These are phyloP conservation scores for Chloranthus sessilifolius DNA, from an alignment of 164 flowering plant genomes.

Conservation along the genomic window DNA sequence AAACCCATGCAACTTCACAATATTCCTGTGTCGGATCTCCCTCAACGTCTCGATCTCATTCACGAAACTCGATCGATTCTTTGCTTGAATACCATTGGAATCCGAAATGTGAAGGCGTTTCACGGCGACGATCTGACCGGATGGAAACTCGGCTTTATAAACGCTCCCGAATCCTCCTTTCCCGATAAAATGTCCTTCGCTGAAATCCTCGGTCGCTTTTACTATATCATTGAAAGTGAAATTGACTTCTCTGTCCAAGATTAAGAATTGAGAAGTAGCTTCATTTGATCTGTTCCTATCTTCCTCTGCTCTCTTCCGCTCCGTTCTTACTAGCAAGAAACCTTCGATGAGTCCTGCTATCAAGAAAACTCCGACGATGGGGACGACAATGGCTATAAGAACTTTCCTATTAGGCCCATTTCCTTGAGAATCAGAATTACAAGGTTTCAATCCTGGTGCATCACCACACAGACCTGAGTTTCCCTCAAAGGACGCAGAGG, in stretches of 20 bases:
- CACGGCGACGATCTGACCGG: conserved; percentile 3
- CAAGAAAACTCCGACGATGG: neutral
- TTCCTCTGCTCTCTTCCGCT: neutral
- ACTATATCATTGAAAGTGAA: conserved; percentile 2
- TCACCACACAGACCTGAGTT: no score
- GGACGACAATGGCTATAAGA: neutral
- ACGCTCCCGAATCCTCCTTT: conserved; percentile 6
- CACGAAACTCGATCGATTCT: neutral
- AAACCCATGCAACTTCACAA: conserved; percentile 9
- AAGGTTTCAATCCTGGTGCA: neutral
- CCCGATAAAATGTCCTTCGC: neutral
- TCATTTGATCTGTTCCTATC: neutral
- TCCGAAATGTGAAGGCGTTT: conserved; percentile 2
- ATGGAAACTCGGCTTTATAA: conserved; percentile 7
- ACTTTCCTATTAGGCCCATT: neutral
- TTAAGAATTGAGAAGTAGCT: neutral
- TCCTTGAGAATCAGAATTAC: neutral
- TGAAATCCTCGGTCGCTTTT: neutral
- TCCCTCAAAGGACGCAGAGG: no score
- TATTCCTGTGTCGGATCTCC: conserved; percentile 4
- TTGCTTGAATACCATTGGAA: neutral
- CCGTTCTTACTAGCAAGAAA: neutral
- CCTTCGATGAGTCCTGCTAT: neutral
- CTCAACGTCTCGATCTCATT: conserved; percentile 2
- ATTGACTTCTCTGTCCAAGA: conserved; percentile 4